Evolutionary conservation across 768 basidiomycete species (phyloP), one percentile per base, ranked within the genome.

Genomic region (Cyclocybe cylindracea): DNA sequence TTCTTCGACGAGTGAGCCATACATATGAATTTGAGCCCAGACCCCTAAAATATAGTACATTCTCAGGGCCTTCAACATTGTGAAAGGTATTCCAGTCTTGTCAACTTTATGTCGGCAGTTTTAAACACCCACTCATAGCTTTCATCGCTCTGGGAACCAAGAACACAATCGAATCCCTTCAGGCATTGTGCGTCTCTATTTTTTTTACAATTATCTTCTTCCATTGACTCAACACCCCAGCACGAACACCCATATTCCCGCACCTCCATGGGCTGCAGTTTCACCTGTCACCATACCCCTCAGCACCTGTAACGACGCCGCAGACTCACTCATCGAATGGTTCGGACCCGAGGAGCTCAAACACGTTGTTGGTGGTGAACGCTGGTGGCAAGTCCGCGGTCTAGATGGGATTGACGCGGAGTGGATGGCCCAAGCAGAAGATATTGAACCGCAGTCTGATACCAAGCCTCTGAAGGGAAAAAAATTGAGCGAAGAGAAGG

Each of bases 351-450:
- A 87, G 32, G 82, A 85, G 54, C 77, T 90, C 29, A 78, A 80
- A 61, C 66, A 74, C 29, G 79, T 89, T 10, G 85, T 88, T 8
- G 91, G 91, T 24, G 91, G 89, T 2, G 81, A 82, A 50, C 75
- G 84, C 50, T 93, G 89, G 91, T 91, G 89, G 91, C 89, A 91
- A 67, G 83, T 90, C 32, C 77, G 88, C 37, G 85, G 86, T 6
- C 68, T 88, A 31, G 78, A 82, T 48, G 88, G 88, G 2, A 70
- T 89, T 1, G 86, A 89, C 53, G 81, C 71, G 2, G 83, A 84
- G 62, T 84, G 82, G 83, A 72, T 84, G 29, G 78, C 82, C 1
- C 76, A 83, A 58, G 76, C 76, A 55, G 72, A 78, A 35, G 77
- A 75, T 52, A 57, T 84, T 29, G 55, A 45, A 35, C 53, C 43